Evolutionary conservation across 257 asterid genomes (phyloP), one percentile per base, ranked within the genome.

Genomic region (Rehmannia glutinosa): DNA sequence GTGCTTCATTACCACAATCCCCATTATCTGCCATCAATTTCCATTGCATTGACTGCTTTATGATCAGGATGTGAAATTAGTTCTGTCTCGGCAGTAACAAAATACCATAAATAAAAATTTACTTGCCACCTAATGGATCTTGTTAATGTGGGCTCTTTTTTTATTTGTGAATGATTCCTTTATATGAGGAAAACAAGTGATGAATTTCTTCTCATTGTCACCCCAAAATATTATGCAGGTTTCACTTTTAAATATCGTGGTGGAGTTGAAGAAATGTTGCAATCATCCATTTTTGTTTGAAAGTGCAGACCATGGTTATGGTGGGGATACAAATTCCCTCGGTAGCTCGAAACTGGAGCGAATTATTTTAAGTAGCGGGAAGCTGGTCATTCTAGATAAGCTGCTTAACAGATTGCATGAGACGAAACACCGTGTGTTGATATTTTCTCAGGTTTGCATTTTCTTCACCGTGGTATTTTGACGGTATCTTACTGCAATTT

Each of bases 301-400:
- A 81, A 94, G 99, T 79, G 99, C 99, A 8, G 99, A 94, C 82
- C 97, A 91, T 81, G 99, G 99, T 76, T 94, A 94, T 80, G 99
- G 99, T 49, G 99, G 99, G 77, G 96, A 94, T 68, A 81, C 93
- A 39, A 86, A 86, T 69, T 61, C 77, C 78, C 77, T 86, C 45
- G 97, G 97, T 23, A 91, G 99, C 82, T 65, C 86, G 39, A 94
- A 91, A 78, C 70, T 94, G 74, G 99, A 94, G 79, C 80, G 99
- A 59, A 75, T 91, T 41, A 91, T 90, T 73, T 82, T 94, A 54
- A 94, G 99, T 80, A 94, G 99, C 39, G 98, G 99, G 72, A 94
- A 94, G 91, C 84, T 91, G 74, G 97, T 91, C 61, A 80, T 94
- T 73, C 92, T 94, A 36, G 98, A 94, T 79, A 94, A 94, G 80